A percentile compares a stretch with the other conserved stretches of the same genome.
Evolutionary conservation across 306 rosid species (phyloP).

Genomic region (Prunus armeniaca): DNA sequence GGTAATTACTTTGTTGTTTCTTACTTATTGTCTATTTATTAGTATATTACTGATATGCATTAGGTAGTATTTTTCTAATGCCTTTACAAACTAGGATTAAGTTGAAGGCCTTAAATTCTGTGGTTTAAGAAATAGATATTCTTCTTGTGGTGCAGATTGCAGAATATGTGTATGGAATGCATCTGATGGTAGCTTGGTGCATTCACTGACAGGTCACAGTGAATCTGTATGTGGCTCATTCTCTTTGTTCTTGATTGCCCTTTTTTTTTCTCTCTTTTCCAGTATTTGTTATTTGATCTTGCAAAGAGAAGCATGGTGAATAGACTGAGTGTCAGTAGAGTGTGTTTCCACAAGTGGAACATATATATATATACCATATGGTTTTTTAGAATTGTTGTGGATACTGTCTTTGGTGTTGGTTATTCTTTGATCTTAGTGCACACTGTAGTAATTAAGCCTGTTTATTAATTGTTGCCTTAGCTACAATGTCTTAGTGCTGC

Average conservation of each 20-base stretch:
- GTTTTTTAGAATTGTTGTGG: not conserved
- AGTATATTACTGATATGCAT: not conserved
- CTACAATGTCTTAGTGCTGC: not conserved
- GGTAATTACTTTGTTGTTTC: constrained; percentile 43
- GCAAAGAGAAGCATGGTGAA: constrained; percentile 2
- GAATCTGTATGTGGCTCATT: constrained; percentile 70
- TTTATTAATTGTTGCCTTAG: not conserved
- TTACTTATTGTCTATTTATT: constrained; percentile 2
- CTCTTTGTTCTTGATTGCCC: constrained; percentile 16
- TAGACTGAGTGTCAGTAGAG: not conserved
- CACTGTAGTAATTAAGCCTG: not conserved
- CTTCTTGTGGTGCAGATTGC: constrained; percentile 65
- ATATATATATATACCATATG: not conserved
- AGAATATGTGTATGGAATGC: constrained; percentile 99
- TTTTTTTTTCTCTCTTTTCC: not conserved
- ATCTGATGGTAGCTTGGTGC: constrained; percentile 95
- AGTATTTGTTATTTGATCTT: not conserved
- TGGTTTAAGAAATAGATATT: constrained; percentile 26
- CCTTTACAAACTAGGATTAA: not conserved
- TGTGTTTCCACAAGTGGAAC: not conserved
- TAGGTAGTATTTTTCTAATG: not conserved
- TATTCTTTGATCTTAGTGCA: not conserved
- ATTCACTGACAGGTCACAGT: constrained; percentile 94
- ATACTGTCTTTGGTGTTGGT: not conserved
- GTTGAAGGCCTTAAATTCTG: constrained; percentile 4